Base-by-base conservation (phyloP, 2,329 filamentous ascomycete genomes). In the Botryotinia convoluta region DNA sequence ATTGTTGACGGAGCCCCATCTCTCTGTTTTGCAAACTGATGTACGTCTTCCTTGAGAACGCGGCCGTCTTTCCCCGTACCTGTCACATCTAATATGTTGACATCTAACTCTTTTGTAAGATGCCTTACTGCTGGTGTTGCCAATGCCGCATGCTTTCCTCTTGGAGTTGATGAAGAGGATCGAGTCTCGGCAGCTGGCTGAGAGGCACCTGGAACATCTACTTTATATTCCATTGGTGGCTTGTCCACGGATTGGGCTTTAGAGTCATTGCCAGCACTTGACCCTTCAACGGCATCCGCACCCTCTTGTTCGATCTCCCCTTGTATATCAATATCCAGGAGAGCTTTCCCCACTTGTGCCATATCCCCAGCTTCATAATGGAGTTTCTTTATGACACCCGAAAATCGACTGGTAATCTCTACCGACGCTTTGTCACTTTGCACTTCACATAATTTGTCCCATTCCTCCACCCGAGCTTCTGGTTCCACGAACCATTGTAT, bases 401-500 rank as follows among this genome's bases (percentile, higher is more conserved):
- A 91, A 83, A 97, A 99, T 71, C 96, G 91, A 79, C 95, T 98
- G 57, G 96, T 98, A 78, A 99, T 99, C 87, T 98, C 88, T 35
- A 91, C 89, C 1, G 90, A 89, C 68, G 96, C 96, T 83, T 99
- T 99, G 85, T 99, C 96, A 79, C 95, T 98, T 82, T 98, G 96
- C 62, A 99, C 97, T 84, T 99, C 96, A 84, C 96, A 99, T 64
- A 99, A 88, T 74, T 95, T 96, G 78, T 97, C 96, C 88, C 97
- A 99, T 85, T 99, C 95, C 85, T 99, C 95, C 79, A 99, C 95
- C 73, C 93, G 91, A 51, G 96, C 96, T 74, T 95, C 95, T 68
- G 97, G 94, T 84, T 98, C 92, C 77, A 99, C 95, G 82, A 98
- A 99, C 96, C 96, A 99, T 85, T 99, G 96, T 80, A 98, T 98